phyloP scores from a whole-genome alignment of 2,329 filamentous ascomycete genomes.

The Pyrenochaeta sp. region DNA sequence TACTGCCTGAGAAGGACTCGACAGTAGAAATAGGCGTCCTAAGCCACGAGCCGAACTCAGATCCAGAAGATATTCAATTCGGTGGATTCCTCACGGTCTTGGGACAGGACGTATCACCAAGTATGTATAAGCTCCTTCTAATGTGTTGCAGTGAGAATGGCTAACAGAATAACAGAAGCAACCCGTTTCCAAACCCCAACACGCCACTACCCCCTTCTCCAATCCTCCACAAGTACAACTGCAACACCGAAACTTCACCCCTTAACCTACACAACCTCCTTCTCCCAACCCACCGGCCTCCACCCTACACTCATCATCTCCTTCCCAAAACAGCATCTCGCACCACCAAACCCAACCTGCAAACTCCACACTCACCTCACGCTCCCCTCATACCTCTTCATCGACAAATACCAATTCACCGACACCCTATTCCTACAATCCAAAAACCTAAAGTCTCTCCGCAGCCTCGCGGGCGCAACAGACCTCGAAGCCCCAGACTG shows the following conservation, averaged over 20 bases:
- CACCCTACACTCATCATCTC: slow-evolving; percentile 84
- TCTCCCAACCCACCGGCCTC: slow-evolving; percentile 77
- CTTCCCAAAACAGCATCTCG: slow-evolving; percentile 62
- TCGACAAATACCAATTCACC: slow-evolving; percentile 84
- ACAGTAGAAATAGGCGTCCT: slow-evolving; percentile 85
- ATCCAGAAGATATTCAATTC: slow-evolving; percentile 78
- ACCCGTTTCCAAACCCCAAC: slow-evolving; percentile 88
- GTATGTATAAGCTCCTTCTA: slow-evolving; percentile 47
- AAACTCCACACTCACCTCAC: slow-evolving; percentile 81
- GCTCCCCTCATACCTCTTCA: slow-evolving; percentile 81
- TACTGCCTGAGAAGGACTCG: slow-evolving; percentile 48
- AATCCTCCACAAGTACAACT: slow-evolving; percentile 7
- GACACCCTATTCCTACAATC: slow-evolving; percentile 80
- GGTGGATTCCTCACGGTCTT: slow-evolving; percentile 81
- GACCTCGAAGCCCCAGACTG: slow-evolving; percentile 93
- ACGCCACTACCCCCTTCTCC: slow-evolving; percentile 70
- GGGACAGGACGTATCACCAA: slow-evolving; percentile 74
- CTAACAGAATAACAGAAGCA: slow-evolving; percentile 60
- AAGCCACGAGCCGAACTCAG: slow-evolving; percentile 68
- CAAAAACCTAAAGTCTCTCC: slow-evolving; percentile 76
- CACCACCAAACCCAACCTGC: slow-evolving; percentile 63
- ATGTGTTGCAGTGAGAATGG: neutral
- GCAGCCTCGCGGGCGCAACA: slow-evolving; percentile 75
- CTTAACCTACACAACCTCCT: slow-evolving; percentile 72
- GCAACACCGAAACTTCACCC: slow-evolving; percentile 39